Percentiles rank a stretch among this genome's conserved stretches.
phyloP scores from a whole-genome alignment of 1,284 basidiomycete genomes.

The Wolfiporia cocos region DNA sequence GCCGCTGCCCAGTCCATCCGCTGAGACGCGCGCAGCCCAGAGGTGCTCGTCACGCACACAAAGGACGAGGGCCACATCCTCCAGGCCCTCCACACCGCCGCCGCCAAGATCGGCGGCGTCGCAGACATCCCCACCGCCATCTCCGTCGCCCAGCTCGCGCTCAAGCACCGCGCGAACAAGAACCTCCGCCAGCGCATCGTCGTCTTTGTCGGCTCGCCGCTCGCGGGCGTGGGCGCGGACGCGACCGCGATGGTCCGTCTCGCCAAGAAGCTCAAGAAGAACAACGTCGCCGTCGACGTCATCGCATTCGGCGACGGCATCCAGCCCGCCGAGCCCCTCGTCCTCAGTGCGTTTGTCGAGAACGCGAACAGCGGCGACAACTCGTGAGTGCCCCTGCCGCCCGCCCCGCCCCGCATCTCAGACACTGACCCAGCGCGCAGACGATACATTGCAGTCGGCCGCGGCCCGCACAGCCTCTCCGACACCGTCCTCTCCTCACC shows the following conservation, averaged over 20 bases:
- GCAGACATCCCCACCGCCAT: constrained; percentile 88
- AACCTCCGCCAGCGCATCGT: constrained; percentile 94
- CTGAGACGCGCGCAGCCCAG: constrained; percentile 76
- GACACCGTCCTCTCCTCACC: constrained; percentile 81
- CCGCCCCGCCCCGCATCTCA: background rate
- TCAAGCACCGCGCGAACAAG: constrained; percentile 99
- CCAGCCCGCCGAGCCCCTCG: constrained; percentile 56
- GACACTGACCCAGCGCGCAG: constrained; percentile 32
- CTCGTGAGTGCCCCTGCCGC: constrained; percentile 47
- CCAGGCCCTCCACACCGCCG: constrained; percentile 67
- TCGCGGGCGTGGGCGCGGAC: constrained; percentile 59
- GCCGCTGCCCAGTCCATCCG: too few species aligned
- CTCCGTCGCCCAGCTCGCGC: constrained; percentile 89
- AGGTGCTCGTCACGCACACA: constrained; percentile 93
- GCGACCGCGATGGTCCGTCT: constrained; percentile 80
- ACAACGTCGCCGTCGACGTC: constrained; percentile 95
- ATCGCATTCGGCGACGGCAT: constrained; percentile 76
- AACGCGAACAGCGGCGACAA: constrained; percentile 76
- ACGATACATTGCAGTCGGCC: constrained; percentile 79
- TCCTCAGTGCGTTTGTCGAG: constrained; percentile 75
- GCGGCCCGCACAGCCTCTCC: constrained; percentile 77
- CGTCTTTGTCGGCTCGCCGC: constrained; percentile 88
- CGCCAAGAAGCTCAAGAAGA: constrained; percentile 98
- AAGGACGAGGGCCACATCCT: constrained; percentile 93
- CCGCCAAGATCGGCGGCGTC: constrained; percentile 69